Evolutionary conservation across 1,284 basidiomycete species (phyloP).

Genomic region (Apiotrichum porosum): DNA sequence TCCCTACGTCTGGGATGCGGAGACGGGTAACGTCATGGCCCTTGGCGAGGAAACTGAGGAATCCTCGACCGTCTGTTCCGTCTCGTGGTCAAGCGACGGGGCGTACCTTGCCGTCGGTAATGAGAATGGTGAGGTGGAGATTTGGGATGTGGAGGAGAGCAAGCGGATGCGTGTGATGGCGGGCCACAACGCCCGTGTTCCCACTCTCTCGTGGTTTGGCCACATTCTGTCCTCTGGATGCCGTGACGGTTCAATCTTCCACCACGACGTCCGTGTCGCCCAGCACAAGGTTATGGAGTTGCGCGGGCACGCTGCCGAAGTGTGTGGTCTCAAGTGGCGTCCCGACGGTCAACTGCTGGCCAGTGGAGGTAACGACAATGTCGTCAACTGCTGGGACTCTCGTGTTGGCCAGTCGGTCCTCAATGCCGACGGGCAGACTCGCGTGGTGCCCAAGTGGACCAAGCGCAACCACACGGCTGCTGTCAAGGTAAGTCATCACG

Average conservation of each 20-base stretch:
- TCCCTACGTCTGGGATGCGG: conserved; percentile 90
- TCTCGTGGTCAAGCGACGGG: conserved; percentile 85
- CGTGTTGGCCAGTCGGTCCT: conserved; percentile 52
- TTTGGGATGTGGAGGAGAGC: conserved; percentile 86
- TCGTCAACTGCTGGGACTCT: conserved; percentile 94
- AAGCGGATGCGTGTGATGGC: conserved; percentile 81
- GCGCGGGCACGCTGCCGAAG: conserved; percentile 81
- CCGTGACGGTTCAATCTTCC: conserved; percentile 85
- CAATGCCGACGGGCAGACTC: conserved; percentile 51
- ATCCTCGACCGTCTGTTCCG: conserved; percentile 67
- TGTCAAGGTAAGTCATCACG: no score
- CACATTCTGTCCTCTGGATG: conserved; percentile 84
- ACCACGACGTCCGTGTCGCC: conserved; percentile 84
- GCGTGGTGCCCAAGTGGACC: conserved; percentile 76
- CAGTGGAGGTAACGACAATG: conserved; percentile 91
- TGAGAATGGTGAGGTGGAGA: conserved; percentile 80
- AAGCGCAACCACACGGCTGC: conserved; percentile 92
- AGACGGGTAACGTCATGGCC: conserved; percentile 73
- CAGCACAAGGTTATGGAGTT: conserved; percentile 85
- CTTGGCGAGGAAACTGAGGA: conserved; percentile 53
- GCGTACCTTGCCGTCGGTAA: conserved; percentile 76
- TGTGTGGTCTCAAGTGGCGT: conserved; percentile 62
- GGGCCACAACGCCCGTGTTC: conserved; percentile 72
- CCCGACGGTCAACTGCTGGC: conserved; percentile 81
- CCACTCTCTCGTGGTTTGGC: conserved; percentile 75